These are phyloP conservation scores for Ustilago loliicola DNA, from an alignment of 1,284 basidiomycete genomes.

Conservation along the genomic window DNA sequence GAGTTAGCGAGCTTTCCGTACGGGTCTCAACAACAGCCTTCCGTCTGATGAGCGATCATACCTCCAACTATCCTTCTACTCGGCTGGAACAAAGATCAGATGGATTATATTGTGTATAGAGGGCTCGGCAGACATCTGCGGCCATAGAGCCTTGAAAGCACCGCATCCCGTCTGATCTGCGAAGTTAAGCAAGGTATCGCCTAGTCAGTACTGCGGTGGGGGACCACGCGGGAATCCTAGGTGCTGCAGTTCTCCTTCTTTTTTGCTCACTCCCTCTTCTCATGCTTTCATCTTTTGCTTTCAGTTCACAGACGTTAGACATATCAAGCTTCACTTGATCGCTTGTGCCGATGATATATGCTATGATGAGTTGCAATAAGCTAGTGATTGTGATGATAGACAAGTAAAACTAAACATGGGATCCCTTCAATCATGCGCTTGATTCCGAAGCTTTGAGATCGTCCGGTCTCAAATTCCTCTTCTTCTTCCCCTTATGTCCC, in stretches of 20 bases:
- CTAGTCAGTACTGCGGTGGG: slow-evolving; percentile 86
- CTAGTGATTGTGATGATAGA: neutral
- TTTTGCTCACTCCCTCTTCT: neutral
- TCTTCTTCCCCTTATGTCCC: slow-evolving; percentile 58
- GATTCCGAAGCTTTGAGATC: slow-evolving; percentile 19
- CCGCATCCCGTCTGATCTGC: slow-evolving; percentile 85
- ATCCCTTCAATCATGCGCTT: neutral
- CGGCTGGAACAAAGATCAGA: no score
- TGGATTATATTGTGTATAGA: no score
- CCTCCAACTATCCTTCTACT: no score
- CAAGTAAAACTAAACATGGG: neutral
- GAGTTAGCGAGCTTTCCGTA: neutral
- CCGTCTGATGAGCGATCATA: no score
- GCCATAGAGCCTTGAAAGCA: slow-evolving; percentile 84
- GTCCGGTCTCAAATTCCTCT: slow-evolving; percentile 47
- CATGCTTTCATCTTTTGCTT: no score
- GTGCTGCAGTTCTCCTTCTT: slow-evolving; percentile 78
- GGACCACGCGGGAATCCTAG: slow-evolving; percentile 85
- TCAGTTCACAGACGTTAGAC: no score
- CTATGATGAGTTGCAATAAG: neutral
- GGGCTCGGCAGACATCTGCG: no score
- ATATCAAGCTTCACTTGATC: neutral
- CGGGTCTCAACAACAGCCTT: neutral
- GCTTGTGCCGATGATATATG: no score
- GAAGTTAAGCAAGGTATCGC: slow-evolving; percentile 83